Conservation (phyloP, 768 basidiomycete genomes). For the Tephrocybe sp. region DNA sequence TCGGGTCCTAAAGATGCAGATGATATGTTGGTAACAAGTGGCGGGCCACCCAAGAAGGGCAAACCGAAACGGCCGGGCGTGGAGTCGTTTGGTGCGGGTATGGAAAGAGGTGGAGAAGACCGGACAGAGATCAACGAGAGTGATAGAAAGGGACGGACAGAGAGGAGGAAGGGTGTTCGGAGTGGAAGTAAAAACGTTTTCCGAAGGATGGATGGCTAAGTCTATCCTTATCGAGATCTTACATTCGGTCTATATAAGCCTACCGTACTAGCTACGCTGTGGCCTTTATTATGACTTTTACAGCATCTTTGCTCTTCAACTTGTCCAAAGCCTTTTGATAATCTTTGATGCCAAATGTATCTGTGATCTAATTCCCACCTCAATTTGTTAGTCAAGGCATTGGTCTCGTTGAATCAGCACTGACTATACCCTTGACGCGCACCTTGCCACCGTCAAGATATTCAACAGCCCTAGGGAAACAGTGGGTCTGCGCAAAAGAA, state of each 20-base stretch:
- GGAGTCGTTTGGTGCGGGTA: slow-evolving; percentile 81
- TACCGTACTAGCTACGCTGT: no score
- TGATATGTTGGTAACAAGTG: slow-evolving; percentile 22
- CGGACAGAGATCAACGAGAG: slow-evolving; percentile 52
- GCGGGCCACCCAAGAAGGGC: slow-evolving; percentile 25
- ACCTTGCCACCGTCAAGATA: slow-evolving; percentile 77
- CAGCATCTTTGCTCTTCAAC: slow-evolving; percentile 52
- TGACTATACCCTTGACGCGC: slow-evolving; percentile 49
- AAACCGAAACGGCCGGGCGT: slow-evolving; percentile 54
- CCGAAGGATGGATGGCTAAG: slow-evolving; percentile 31
- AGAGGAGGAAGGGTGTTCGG: slow-evolving; percentile 73
- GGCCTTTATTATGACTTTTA: slow-evolving; percentile 47
- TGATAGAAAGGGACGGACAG: slow-evolving; percentile 75
- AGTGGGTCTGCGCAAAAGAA: slow-evolving; percentile 73
- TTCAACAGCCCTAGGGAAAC: slow-evolving; percentile 76
- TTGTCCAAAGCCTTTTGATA: slow-evolving; percentile 66
- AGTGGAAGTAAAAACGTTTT: slow-evolving; percentile 92
- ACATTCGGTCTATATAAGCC: no score
- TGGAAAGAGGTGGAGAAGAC: slow-evolving; percentile 76
- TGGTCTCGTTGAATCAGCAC: not conserved
- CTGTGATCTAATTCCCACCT: slow-evolving; percentile 37
- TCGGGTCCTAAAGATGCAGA: slow-evolving; percentile 34
- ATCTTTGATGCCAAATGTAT: slow-evolving; percentile 54
- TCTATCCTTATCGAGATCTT: not conserved
- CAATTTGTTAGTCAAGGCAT: not conserved